Evolutionary conservation across 2,329 filamentous ascomycete genomes (phyloP).

Genomic region (Metarhizium guizhouense): DNA sequence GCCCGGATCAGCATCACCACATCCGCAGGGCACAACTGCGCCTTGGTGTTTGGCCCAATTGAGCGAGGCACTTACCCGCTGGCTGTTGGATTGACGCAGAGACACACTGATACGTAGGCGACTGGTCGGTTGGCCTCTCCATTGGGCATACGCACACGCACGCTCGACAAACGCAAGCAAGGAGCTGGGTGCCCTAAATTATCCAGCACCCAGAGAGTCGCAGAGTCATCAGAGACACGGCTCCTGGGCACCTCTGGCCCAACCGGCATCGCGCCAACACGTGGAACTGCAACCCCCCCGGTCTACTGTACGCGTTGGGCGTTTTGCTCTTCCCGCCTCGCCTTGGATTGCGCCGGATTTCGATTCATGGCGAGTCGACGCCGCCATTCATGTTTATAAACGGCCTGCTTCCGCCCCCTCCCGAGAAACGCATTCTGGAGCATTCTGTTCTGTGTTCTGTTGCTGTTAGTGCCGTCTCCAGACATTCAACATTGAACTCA

Average conservation of each 20-base stretch:
- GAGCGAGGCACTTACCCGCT: constrained; percentile 1
- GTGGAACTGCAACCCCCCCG: constrained; percentile 3
- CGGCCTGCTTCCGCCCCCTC: not conserved
- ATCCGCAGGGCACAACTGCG: not conserved
- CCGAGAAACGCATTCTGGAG: not conserved
- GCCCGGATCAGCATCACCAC: constrained; percentile 3
- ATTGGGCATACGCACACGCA: not conserved
- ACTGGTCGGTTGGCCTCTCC: not conserved
- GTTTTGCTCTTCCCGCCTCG: constrained; percentile 1
- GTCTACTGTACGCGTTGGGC: constrained; percentile 4
- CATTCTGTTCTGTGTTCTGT: not conserved
- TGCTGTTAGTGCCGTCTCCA: not conserved
- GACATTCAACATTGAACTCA: not conserved
- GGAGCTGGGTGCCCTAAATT: not conserved
- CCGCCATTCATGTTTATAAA: not conserved
- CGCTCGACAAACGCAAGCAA: not conserved
- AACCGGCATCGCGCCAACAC: constrained; percentile 6
- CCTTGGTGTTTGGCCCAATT: not conserved
- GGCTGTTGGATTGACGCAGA: not conserved
- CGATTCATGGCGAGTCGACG: not conserved
- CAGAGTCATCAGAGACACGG: no score
- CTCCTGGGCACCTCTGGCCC: not conserved
- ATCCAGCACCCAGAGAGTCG: no score
- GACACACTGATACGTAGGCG: not conserved
- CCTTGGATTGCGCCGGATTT: not conserved